Conservation (phyloP, 176 grass and related monocot genomes). For the Oryza meridionalis region DNA sequence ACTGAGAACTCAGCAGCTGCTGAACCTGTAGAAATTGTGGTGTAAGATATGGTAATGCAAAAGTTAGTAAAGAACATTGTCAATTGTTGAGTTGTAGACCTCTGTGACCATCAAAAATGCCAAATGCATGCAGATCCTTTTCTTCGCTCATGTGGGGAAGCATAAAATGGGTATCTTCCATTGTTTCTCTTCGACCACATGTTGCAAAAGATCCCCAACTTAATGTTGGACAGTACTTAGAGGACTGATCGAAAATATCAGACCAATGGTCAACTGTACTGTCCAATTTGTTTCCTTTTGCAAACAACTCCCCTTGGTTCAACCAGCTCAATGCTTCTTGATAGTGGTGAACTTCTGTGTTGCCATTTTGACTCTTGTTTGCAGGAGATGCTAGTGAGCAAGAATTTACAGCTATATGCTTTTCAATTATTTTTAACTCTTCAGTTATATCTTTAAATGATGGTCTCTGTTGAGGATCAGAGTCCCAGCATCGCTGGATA, state of each 20-base stretch:
- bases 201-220: constrained; percentile 96
- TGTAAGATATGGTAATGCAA: constrained; percentile 44
- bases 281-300: constrained; percentile 42
- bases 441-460: constrained; percentile 73
- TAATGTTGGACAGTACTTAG: constrained; percentile 68
- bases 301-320: constrained; percentile 68
- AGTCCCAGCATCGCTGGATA: constrained; percentile 78
- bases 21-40: constrained; percentile 63
- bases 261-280: constrained; percentile 37
- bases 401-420: constrained; percentile 45
- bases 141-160: constrained; percentile 68
- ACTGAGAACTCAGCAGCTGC: constrained; percentile 97
- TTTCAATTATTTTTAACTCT: constrained; percentile 53
- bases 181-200: constrained; percentile 84
- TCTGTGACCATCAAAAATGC: constrained; percentile 98
- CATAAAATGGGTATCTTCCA: constrained; percentile 98
- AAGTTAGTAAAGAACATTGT: constrained; percentile 26
- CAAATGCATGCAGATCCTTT: constrained; percentile 76
- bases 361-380: constrained; percentile 49
- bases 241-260: constrained; percentile 48
- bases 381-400: constrained; percentile 26
- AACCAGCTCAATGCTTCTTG: constrained; percentile 84
- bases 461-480: constrained; percentile 74
- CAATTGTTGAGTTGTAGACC: constrained; percentile 49
- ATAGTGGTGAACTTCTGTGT: constrained; percentile 45